phyloP scores from a whole-genome alignment of 1,284 basidiomycete genomes.

The Ceratobasidium sp. region DNA sequence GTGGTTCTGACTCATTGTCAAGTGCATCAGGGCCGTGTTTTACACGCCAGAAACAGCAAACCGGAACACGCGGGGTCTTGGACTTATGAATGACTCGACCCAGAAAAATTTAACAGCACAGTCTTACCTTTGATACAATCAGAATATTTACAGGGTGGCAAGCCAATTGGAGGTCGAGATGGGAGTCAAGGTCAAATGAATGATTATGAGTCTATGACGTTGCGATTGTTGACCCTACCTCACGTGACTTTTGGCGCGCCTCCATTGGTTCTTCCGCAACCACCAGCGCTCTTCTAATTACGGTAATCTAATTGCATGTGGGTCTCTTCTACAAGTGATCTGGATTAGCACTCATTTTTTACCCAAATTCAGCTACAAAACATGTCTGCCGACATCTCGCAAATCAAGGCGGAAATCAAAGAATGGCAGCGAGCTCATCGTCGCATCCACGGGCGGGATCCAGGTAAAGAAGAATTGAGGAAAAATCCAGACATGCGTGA shows the following conservation, averaged over 20 bases:
- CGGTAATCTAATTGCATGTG: too few relatives aligned
- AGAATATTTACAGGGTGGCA: not conserved
- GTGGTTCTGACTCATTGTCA: constrained; percentile 30
- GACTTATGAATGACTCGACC: constrained; percentile 10
- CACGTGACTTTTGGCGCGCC: constrained; percentile 22
- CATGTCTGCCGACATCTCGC: constrained; percentile 39
- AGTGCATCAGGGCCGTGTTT: constrained; percentile 22
- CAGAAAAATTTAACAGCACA: constrained; percentile 3
- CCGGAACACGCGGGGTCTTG: not conserved
- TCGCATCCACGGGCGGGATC: constrained; percentile 44
- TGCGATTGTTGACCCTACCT: not conserved
- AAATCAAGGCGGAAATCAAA: constrained; percentile 50
- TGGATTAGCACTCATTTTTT: not conserved
- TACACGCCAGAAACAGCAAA: not conserved
- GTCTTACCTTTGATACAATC: not conserved
- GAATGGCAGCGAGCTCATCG: constrained; percentile 49
- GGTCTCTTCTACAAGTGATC: too few relatives aligned
- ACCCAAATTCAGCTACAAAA: not conserved
- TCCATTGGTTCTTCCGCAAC: not conserved
- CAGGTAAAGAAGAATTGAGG: constrained; percentile 48
- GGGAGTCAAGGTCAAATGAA: not conserved
- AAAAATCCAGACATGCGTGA: constrained; percentile 49
- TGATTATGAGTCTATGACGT: constrained; percentile 4
- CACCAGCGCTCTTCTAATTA: constrained; percentile 1
- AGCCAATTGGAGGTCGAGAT: not conserved